Evolutionary conservation across 352 stramenopile genomes (phyloP).

Genomic region (Pilasporangium apinafurcum): DNA sequence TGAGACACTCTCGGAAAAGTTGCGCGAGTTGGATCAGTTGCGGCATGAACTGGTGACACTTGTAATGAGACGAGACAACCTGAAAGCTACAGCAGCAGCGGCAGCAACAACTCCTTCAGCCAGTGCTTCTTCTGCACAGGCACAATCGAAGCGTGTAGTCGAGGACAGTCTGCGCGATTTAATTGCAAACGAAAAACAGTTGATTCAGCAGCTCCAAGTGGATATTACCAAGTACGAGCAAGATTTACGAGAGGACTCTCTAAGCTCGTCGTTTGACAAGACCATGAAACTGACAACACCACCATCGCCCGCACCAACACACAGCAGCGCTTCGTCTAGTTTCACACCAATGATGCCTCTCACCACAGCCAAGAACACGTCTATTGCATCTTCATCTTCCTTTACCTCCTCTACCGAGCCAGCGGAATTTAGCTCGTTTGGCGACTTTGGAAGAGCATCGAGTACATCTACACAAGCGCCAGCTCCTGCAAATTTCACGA

Average conservation of each 20-base stretch:
- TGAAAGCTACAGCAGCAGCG: slow-evolving; percentile 18
- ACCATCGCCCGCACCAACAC: not conserved
- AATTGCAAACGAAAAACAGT: slow-evolving; percentile 47
- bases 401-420: not conserved
- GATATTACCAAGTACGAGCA: slow-evolving; percentile 44
- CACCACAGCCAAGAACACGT: slow-evolving; percentile 2
- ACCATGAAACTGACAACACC: slow-evolving; percentile 4
- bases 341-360: not conserved
- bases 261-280: slow-evolving; percentile 19
- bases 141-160: slow-evolving; percentile 26
- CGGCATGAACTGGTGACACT: slow-evolving; percentile 64
- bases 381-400: slow-evolving; percentile 1
- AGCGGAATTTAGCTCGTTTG: slow-evolving; percentile 4
- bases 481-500: not conserved
- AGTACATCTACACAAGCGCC: not conserved
- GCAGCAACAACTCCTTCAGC: not conserved
- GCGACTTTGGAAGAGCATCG: not conserved
- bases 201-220: slow-evolving; percentile 41
- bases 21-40: slow-evolving; percentile 67
- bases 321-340: not conserved
- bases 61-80: slow-evolving; percentile 57
- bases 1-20: slow-evolving; percentile 50
- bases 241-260: slow-evolving; percentile 36
- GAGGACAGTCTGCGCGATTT: slow-evolving; percentile 45
- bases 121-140: slow-evolving; percentile 14